These are phyloP conservation scores for Psidium friedrichsthalianum DNA, from an alignment of 345 rosid genomes.

Conservation along the genomic window DNA sequence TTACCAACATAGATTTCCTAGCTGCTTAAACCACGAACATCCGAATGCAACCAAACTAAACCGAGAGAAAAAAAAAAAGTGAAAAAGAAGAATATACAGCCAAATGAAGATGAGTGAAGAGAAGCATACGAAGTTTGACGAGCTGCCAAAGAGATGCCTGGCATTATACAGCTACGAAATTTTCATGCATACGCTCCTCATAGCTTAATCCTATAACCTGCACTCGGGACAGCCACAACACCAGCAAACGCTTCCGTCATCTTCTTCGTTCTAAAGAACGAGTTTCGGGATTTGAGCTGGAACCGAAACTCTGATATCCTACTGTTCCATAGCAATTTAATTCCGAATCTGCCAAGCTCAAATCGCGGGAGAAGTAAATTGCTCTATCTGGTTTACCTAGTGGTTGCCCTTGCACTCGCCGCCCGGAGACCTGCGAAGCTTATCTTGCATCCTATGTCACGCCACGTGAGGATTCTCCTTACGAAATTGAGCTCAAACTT, in stretches of 20 bases:
- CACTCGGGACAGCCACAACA: background rate
- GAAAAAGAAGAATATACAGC: background rate
- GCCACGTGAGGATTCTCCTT: background rate
- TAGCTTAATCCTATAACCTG: background rate
- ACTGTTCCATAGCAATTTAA: background rate
- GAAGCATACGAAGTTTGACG: constrained; percentile 57
- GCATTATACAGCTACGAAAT: constrained; percentile 38
- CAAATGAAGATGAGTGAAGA: background rate
- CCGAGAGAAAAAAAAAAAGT: background rate
- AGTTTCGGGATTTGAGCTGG: background rate
- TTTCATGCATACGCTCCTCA: background rate
- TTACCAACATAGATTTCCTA: background rate
- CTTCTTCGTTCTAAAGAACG: background rate
- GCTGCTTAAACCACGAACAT: background rate
- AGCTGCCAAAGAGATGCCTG: constrained; percentile 78
- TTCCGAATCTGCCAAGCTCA: background rate
- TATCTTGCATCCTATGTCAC: background rate
- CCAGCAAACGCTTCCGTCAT: background rate
- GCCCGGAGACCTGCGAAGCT: background rate
- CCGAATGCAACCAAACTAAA: background rate
- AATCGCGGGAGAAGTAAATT: background rate
- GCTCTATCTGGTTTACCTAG: background rate
- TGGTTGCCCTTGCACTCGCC: background rate
- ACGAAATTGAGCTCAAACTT: background rate
- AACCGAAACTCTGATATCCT: background rate